Conservation (phyloP, 306 rosid genomes). For the Casuarina cunninghamiana region DNA sequence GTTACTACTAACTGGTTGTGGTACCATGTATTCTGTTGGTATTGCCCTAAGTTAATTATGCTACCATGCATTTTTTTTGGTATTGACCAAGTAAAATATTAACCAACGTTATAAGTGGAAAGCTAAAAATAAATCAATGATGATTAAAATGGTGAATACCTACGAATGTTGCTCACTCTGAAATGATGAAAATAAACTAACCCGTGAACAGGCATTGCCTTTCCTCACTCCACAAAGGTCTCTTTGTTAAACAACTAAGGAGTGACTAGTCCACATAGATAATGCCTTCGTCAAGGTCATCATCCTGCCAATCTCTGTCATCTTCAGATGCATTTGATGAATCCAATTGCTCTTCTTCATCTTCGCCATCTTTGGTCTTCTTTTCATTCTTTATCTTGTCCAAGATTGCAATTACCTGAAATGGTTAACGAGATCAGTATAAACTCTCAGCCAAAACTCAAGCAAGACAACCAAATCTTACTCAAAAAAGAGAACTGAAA, state of each 20-base stretch:
- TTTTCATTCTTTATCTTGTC: slow-evolving; percentile 77
- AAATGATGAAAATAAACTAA: slow-evolving; percentile 34
- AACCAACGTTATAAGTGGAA: neutral
- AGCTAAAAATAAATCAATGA: neutral
- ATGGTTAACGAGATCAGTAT: slow-evolving; percentile 30
- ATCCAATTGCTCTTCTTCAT: slow-evolving; percentile 36
- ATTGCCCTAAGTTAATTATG: neutral
- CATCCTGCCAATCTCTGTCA: slow-evolving; percentile 57
- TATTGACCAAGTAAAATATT: neutral
- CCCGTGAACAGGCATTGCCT: slow-evolving; percentile 38
- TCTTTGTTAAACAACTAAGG: slow-evolving; percentile 19
- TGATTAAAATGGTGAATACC: neutral
- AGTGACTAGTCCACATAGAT: slow-evolving; percentile 65
- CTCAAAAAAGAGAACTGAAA: slow-evolving; percentile 1
- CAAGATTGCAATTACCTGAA: slow-evolving; percentile 86
- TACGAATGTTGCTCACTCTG: slow-evolving; percentile 11
- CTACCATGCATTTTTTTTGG: neutral
- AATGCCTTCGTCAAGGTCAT: slow-evolving; percentile 71
- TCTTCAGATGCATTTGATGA: slow-evolving; percentile 42
- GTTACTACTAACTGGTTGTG: neutral
- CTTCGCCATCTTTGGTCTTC: slow-evolving; percentile 26
- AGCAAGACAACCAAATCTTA: slow-evolving; percentile 14
- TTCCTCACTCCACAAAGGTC: slow-evolving; percentile 18
- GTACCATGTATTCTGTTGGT: neutral
- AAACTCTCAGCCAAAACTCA: slow-evolving; percentile 22